Percentiles rank a stretch among this genome's conserved stretches.
These are phyloP conservation scores for Simplicillium aogashimaense DNA, from an alignment of 2,329 filamentous ascomycete genomes.

Conservation along the genomic window DNA sequence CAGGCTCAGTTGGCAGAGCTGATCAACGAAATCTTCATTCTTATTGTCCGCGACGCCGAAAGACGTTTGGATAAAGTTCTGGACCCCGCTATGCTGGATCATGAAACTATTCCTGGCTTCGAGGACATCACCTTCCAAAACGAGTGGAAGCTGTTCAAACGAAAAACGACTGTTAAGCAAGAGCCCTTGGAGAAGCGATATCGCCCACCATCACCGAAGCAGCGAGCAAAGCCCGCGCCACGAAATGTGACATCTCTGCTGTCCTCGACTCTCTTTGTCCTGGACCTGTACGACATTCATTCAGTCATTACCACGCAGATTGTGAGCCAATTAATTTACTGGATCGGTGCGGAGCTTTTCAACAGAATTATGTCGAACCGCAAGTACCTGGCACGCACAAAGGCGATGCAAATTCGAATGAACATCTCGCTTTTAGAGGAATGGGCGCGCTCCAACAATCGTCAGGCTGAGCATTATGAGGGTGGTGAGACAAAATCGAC, in stretches of 20 bases:
- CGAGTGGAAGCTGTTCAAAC: slow-evolving; percentile 95
- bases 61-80: slow-evolving; percentile 92
- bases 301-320: slow-evolving; percentile 93
- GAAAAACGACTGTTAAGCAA: slow-evolving; percentile 80
- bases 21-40: slow-evolving; percentile 95
- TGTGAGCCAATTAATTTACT: slow-evolving; percentile 86
- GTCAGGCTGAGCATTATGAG: slow-evolving; percentile 91
- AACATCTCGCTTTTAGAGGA: slow-evolving; percentile 93
- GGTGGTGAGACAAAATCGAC: slow-evolving; percentile 77
- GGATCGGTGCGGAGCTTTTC: slow-evolving; percentile 92
- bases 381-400: slow-evolving; percentile 88
- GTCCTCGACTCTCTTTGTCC: slow-evolving; percentile 90
- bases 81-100: slow-evolving; percentile 88
- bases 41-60: slow-evolving; percentile 94
- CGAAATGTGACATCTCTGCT: slow-evolving; percentile 92
- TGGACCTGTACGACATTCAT: slow-evolving; percentile 98
- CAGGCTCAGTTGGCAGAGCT: slow-evolving; percentile 89
- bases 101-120: slow-evolving; percentile 95
- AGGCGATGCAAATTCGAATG: slow-evolving; percentile 99
- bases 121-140: slow-evolving; percentile 96
- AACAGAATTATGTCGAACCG: slow-evolving; percentile 96
- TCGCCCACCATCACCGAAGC: slow-evolving; percentile 85
- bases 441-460: slow-evolving; percentile 89
- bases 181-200: slow-evolving; percentile 87
- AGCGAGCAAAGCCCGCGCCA: slow-evolving; percentile 82